A percentile compares a stretch with the other conserved stretches of the same genome.
These are phyloP conservation scores for Neurospora sp. DNA, from an alignment of 495 filamentous ascomycete species.

Conservation along the genomic window DNA sequence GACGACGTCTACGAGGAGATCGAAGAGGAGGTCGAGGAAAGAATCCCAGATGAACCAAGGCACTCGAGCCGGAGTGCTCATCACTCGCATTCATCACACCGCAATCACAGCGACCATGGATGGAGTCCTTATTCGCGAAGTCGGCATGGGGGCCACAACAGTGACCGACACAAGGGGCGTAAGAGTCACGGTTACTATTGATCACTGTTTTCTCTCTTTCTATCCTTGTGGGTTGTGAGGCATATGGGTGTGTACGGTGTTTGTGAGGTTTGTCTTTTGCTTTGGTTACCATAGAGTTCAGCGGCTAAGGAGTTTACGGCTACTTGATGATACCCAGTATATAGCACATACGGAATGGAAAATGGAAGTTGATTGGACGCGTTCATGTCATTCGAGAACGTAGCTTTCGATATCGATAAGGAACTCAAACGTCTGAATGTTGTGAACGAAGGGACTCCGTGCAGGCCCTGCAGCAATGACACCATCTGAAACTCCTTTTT, in stretches of 20 bases:
- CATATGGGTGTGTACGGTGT: neutral
- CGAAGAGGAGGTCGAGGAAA: slow-evolving; percentile 53
- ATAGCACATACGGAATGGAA: neutral
- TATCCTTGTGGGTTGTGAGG: neutral
- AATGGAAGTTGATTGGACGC: neutral
- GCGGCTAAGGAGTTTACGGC: neutral
- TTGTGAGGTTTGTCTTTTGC: neutral
- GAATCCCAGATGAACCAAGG: slow-evolving; percentile 25
- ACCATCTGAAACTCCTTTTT: neutral
- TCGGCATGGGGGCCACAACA: slow-evolving; percentile 11
- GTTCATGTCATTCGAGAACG: neutral
- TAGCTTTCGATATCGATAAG: neutral
- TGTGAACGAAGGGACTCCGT: neutral
- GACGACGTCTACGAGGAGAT: slow-evolving; percentile 71
- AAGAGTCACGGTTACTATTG: slow-evolving; percentile 12
- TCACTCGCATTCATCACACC: slow-evolving; percentile 3
- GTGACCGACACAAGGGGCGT: slow-evolving; percentile 14
- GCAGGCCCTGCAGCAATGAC: neutral
- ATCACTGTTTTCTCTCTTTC: neutral
- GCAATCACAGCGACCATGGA: slow-evolving; percentile 12
- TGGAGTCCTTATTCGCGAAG: slow-evolving; percentile 17
- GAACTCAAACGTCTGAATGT: neutral
- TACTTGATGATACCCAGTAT: neutral
- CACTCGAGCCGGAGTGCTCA: slow-evolving; percentile 14
- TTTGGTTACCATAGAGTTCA: neutral